Evolutionary conservation across 371 early-diverging fungal genomes (phyloP), one percentile per base, ranked within the genome.

Genomic region (Circinella minor): DNA sequence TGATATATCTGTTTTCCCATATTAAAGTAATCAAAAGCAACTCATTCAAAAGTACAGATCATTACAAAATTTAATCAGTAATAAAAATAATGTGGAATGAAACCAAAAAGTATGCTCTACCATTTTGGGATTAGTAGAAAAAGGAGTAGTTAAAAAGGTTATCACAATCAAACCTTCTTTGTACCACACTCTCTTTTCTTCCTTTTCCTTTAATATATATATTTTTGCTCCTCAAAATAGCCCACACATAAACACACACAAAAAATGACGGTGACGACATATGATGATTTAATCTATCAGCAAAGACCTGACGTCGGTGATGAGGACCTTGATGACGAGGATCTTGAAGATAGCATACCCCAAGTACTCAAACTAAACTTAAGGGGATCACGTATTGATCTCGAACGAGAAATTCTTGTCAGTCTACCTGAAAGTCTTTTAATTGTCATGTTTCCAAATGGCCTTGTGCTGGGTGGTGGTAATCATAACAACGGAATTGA

Each of bases 361-460:
- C 78, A 87, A 36, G 86, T 81, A 20, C 74, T 92, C 15, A 77
- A 86, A 64, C 80, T 94, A 17, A 89, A 93, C 64, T 79, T 94
- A 20, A 88, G 93, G 63, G 93, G 93, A 5, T 88, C 84, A 36
- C 88, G 85, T 14, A 82, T 93, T 66, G 88, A 89, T 65, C 76
- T 94, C n/a, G 90, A 91, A 75, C 84, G 93, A 69, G 92, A 94
- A 43, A 84, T 83, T 3, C 82, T 94, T 7, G 82, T 90, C 74
- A 88, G 85, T 72, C 75, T 94, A 39, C 94, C 94, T 9, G 93
- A 94, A 73, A 88, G 89, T 65, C 77, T 94, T 63, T 81, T 93
- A 59, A 88, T 89, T 78, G 91, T 90, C 73, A 94, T 94, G 94
- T 94, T 94, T 71, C 94, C 94, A 11, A 88, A 91, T 65, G 94